A percentile compares a stretch with the other conserved stretches of the same genome.
phyloP scores from a whole-genome alignment of 108 stramenopile species.

The Aurantiochytrium sp. region DNA sequence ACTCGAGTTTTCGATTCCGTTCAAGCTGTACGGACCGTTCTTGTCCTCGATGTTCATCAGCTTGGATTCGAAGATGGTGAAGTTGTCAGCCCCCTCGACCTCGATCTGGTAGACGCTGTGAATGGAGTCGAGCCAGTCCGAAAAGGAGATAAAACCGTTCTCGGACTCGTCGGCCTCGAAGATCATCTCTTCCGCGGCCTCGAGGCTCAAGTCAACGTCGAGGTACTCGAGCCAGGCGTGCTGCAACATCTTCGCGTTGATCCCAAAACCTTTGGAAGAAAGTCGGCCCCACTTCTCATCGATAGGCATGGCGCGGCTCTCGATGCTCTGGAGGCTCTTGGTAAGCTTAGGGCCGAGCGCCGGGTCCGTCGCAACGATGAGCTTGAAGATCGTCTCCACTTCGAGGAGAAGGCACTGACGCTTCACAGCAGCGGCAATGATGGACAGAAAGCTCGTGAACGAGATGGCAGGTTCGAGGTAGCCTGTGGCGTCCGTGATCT shows the following conservation, averaged over 20 bases:
- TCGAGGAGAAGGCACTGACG: not conserved
- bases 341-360: not conserved
- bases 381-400: not conserved
- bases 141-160: not conserved
- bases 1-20: too few relatives aligned
- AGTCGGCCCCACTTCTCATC: not conserved
- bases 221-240: not conserved
- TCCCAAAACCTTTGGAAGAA: not conserved
- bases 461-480: not conserved
- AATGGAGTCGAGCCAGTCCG: not conserved
- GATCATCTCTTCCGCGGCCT: not conserved
- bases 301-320: not conserved
- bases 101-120: not conserved
- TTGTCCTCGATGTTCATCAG: not conserved
- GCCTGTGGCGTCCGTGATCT: not conserved
- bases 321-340: not conserved
- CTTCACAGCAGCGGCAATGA: constrained; percentile 22
- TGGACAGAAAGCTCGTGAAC: constrained; percentile 7
- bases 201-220: not conserved
- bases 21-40: not conserved
- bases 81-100: not conserved
- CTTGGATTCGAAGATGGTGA: not conserved
- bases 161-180: constrained; percentile 1
- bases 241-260: not conserved
- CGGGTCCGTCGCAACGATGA: not conserved